A percentile compares a stretch with the other conserved stretches of the same genome.
These are phyloP conservation scores for Populus hybrid DNA, from an alignment of 441 rosid species.

Conservation along the genomic window DNA sequence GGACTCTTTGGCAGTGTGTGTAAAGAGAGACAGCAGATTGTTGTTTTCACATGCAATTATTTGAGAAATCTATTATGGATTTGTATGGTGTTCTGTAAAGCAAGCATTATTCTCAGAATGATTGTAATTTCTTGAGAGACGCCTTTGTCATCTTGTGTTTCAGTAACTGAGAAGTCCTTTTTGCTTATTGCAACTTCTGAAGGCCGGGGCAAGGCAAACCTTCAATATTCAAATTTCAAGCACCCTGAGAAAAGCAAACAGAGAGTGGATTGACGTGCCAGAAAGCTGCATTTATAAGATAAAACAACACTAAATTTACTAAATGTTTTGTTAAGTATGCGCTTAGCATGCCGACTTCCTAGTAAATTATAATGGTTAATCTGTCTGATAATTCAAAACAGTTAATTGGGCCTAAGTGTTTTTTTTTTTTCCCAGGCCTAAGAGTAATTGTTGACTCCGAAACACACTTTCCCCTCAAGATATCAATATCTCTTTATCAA, in stretches of 20 bases:
- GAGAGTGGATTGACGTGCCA: not conserved
- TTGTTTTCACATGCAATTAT: not conserved
- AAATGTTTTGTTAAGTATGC: no score
- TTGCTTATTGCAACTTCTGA: slow-evolving; percentile 16
- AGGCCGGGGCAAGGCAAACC: not conserved
- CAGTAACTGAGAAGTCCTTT: slow-evolving; percentile 6
- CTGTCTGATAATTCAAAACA: no score
- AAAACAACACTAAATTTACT: no score
- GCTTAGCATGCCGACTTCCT: no score
- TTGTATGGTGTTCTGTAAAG: not conserved
- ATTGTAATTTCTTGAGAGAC: not conserved
- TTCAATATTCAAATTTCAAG: not conserved
- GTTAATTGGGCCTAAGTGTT: no score
- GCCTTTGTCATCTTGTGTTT: not conserved
- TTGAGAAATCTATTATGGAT: not conserved
- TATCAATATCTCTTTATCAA: no score
- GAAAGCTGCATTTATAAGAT: not conserved
- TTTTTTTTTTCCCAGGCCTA: no score
- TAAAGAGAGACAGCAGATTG: not conserved
- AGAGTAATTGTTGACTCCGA: no score
- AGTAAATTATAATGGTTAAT: no score
- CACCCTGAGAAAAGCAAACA: not conserved
- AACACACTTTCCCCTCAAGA: no score
- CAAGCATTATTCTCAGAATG: not conserved
- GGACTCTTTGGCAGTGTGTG: not conserved